phyloP scores from a whole-genome alignment of 768 basidiomycete species.

The Lactarius evosmus region DNA sequence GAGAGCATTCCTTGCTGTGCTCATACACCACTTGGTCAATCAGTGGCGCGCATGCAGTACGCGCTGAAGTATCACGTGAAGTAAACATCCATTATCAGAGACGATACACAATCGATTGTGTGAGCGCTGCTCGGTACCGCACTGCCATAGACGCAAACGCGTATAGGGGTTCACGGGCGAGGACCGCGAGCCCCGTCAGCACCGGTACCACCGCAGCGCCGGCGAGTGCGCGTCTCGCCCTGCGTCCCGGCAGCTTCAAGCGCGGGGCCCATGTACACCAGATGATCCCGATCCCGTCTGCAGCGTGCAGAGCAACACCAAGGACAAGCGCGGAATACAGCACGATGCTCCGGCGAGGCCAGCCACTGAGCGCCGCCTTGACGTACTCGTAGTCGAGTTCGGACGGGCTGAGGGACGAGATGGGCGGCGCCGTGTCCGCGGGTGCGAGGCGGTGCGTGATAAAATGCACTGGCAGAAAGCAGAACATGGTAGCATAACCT shows the following conservation, averaged over 20 bases:
- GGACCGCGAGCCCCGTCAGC: constrained; percentile 49
- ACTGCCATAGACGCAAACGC: constrained; percentile 48
- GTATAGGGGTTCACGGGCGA: constrained; percentile 59
- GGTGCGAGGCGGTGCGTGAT: constrained; percentile 63
- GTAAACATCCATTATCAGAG: constrained; percentile 34
- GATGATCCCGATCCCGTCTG: constrained; percentile 56
- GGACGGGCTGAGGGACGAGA: constrained; percentile 60
- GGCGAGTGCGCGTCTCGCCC: constrained; percentile 36
- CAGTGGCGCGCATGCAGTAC: not conserved
- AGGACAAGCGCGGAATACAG: constrained; percentile 62
- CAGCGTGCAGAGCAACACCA: constrained; percentile 55
- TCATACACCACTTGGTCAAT: too few species aligned
- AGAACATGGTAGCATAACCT: constrained; percentile 55
- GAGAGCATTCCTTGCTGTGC: too few species aligned
- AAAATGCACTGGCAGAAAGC: constrained; percentile 69
- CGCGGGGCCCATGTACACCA: constrained; percentile 47
- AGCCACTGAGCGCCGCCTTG: constrained; percentile 60
- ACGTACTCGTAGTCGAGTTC: constrained; percentile 85
- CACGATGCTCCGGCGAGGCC: constrained; percentile 60
- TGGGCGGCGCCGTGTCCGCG: constrained; percentile 43
- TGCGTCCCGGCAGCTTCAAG: constrained; percentile 31
- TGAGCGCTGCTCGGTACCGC: constrained; percentile 53
- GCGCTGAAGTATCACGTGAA: not conserved
- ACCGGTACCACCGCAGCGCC: constrained; percentile 48
- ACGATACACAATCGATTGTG: constrained; percentile 46